phyloP scores from a whole-genome alignment of 305 asterid species.

The Fraxinus paxiana region DNA sequence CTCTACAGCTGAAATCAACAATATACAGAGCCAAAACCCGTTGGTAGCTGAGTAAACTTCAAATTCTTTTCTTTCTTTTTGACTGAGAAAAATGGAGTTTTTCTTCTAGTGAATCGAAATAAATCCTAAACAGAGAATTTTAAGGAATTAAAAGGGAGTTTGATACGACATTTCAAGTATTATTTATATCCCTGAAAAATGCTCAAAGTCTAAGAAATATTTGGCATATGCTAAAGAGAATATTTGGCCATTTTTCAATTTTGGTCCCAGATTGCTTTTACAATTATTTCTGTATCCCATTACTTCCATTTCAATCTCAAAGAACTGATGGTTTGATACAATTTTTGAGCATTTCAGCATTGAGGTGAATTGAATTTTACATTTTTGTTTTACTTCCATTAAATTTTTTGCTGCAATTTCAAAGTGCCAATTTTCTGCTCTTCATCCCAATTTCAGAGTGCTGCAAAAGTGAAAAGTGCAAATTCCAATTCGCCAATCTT shows the following conservation, averaged over 20 bases:
- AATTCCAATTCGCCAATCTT: neutral
- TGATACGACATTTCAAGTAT: neutral
- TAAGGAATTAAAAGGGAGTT: constrained; percentile 4
- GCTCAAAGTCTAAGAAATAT: constrained; percentile 2
- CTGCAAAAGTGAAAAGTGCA: neutral
- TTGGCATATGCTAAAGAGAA: neutral
- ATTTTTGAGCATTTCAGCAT: neutral
- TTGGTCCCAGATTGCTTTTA: neutral
- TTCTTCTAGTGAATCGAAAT: constrained; percentile 5
- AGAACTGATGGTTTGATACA: neutral
- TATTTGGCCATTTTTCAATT: constrained; percentile 11
- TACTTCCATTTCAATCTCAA: neutral
- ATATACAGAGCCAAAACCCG: constrained; percentile 30
- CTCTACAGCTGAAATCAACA: constrained; percentile 29
- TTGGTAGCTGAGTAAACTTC: constrained; percentile 41
- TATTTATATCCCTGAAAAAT: constrained; percentile 29
- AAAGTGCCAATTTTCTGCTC: neutral
- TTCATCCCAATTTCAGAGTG: neutral
- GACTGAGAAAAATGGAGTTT: neutral
- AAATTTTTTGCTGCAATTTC: neutral
- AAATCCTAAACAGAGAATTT: constrained; percentile 20
- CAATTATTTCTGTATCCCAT: neutral
- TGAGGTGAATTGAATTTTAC: neutral
- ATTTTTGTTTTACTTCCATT: neutral
- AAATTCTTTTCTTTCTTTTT: constrained; percentile 27